phyloP scores from a whole-genome alignment of 192 early-diverging fungal genomes.

The Mortierella alpina region DNA sequence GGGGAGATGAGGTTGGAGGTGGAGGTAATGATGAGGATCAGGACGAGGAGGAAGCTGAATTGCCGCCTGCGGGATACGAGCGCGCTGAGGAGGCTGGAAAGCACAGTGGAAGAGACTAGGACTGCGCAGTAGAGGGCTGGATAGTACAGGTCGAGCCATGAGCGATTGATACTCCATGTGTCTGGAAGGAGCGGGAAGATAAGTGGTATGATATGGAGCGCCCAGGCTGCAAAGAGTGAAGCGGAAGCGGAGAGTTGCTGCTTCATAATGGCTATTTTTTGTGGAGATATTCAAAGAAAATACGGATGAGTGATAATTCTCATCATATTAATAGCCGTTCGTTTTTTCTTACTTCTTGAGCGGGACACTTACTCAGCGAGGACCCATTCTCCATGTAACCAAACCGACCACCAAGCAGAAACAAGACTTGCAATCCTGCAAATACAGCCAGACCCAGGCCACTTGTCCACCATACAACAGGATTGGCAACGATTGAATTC shows the following conservation, averaged over 20 bases:
- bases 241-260: neutral
- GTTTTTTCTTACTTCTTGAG: neutral
- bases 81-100: conserved; percentile 1
- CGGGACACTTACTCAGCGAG: neutral
- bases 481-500: conserved; percentile 22
- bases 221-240: conserved; percentile 21
- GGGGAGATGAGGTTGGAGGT: conserved; percentile 12
- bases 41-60: neutral
- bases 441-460: conserved; percentile 1
- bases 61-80: neutral
- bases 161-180: neutral
- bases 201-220: conserved; percentile 8
- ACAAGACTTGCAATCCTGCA: neutral
- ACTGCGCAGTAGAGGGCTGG: conserved; percentile 24
- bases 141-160: conserved; percentile 15
- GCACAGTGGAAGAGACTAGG: conserved; percentile 16
- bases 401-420: neutral
- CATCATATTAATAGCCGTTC: neutral
- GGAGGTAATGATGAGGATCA: neutral
- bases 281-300: neutral
- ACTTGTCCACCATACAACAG: conserved; percentile 14
- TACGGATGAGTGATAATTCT: neutral
- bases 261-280: conserved; percentile 13
- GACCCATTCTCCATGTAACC: conserved; percentile 15
- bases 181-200: neutral